phyloP scores from a whole-genome alignment of 148 eudicot genomes.

The Nepenthes mirabilis region DNA sequence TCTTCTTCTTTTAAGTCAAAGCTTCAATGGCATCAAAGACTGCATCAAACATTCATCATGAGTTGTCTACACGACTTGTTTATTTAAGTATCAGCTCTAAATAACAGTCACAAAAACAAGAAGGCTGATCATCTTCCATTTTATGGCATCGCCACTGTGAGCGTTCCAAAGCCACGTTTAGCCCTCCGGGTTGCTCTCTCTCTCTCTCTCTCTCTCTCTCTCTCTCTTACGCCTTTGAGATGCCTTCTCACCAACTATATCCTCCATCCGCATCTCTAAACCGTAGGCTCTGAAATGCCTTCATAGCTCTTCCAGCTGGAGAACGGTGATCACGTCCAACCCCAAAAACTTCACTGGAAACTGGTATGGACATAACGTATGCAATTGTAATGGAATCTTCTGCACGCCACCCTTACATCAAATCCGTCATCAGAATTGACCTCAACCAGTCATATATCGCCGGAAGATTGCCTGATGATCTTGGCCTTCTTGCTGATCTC shows the following conservation, averaged over 20 bases:
- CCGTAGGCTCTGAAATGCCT: constrained; percentile 35
- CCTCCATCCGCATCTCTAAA: constrained; percentile 12
- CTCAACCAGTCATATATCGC: constrained; percentile 37
- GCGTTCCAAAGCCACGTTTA: constrained; percentile 2
- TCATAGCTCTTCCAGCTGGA: constrained; percentile 47
- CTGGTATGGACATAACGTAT: constrained; percentile 33
- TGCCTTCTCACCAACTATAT: constrained; percentile 15
- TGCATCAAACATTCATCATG: too few relatives aligned
- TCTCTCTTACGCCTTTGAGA: constrained; percentile 6
- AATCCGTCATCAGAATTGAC: constrained; percentile 44
- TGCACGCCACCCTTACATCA: constrained; percentile 29
- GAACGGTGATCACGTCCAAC: constrained; percentile 29
- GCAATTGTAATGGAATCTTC: constrained; percentile 40
- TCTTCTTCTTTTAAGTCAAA: too few relatives aligned
- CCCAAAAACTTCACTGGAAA: constrained; percentile 27
- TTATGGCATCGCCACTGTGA: constrained; percentile 2
- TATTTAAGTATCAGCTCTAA: too few relatives aligned
- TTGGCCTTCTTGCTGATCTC: constrained; percentile 38
- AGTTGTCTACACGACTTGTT: too few relatives aligned
- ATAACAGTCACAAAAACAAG: too few relatives aligned
- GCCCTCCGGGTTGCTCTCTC: constrained; percentile 6
- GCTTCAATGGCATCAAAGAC: too few relatives aligned
- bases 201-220: neutral
- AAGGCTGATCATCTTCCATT: too few relatives aligned
- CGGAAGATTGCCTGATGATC: constrained; percentile 27